Percentiles rank a stretch among this genome's conserved stretches.
Conservation (phyloP, 1,139 yeast species). For the Blastobotrys apis region DNA sequence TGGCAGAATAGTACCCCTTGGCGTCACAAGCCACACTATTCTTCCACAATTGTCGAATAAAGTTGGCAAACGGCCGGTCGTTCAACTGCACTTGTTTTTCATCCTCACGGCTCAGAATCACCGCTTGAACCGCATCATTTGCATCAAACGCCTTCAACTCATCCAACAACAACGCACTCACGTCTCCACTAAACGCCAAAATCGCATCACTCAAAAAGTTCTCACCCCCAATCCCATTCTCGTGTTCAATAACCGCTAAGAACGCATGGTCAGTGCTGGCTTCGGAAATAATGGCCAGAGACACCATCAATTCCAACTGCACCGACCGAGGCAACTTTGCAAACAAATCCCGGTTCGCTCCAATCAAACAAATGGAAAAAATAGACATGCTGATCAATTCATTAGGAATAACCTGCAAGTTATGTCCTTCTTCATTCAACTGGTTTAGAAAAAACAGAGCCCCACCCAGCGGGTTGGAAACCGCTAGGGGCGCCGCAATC, state of each 20-base stretch:
- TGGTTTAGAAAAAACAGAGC: conserved; percentile 15
- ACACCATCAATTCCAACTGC: conserved; percentile 15
- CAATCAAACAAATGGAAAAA: conserved; percentile 17
- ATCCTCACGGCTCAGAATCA: conserved; percentile 2
- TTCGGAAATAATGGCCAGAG: conserved; percentile 16
- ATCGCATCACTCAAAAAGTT: conserved; percentile 17
- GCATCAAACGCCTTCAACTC: conserved; percentile 13
- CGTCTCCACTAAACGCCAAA: conserved; percentile 17
- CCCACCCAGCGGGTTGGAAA: conserved; percentile 17
- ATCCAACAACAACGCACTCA: conserved; percentile 13
- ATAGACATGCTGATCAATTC: conserved; percentile 17
- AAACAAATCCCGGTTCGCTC: conserved; percentile 14
- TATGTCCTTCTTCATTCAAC: conserved; percentile 11
- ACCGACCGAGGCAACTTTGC: conserved; percentile 14
- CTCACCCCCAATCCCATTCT: conserved; percentile 15
- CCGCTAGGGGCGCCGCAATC: conserved; percentile 16
- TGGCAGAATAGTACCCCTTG: conserved; percentile 18
- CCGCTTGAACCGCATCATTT: conserved; percentile 13
- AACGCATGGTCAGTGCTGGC: conserved; percentile 18
- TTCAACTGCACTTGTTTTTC: conserved; percentile 3
- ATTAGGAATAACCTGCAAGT: conserved; percentile 17
- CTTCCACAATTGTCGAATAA: conserved; percentile 17
- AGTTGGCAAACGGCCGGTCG: conserved; percentile 8
- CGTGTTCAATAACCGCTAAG: conserved; percentile 15
- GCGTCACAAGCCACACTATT: conserved; percentile 14